Base-by-base conservation (phyloP, 441 rosid genomes). In the Arabidopsis hybrid region DNA sequence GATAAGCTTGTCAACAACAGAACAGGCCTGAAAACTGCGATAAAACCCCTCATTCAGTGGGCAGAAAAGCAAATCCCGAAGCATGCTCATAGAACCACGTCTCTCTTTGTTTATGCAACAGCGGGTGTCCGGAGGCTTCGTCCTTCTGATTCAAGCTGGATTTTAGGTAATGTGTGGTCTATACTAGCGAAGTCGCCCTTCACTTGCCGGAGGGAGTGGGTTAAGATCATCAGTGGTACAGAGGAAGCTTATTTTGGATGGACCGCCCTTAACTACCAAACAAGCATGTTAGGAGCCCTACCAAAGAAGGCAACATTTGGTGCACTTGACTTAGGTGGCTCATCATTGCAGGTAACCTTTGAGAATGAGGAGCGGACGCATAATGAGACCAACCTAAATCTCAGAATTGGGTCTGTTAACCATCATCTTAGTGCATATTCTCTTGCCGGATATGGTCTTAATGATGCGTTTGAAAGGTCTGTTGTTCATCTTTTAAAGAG, bases 161-260 rank as follows among this genome's bases (percentile, higher is more conserved):
- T 95, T 82, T 85, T 95, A 36, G 92, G 94, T 74, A 90, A 84
- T 74, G 86, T 95, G 65, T 89, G 92, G 97, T 87, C 89, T 73
- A 88, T 95, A 81, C 71, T 95, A 43, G 91, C 86, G 76, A 80
- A 76, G 69, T 88, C 99, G 1, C 89, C 96, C 21, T 93, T 95
- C 79, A 73, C 78, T 73, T 88, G 95, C 75, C 83, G 55, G 65
- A 90, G 87, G 82, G 89, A 84, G 66, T 92, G 97, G 97, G 84
- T 95, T 71, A 90, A 84, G 80, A 89, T 86, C 74, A 90, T 95
- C 65, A 89, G 85, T 72, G 99, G 99, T 74, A 86, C 87, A 71
- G 96, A 95, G 79, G 99, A 95, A 83, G 99, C 99, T 71, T 95
- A 91, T 81, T 88, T 71, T 67, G 99, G 98, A 70, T 95, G 99